A percentile compares a stretch with the other conserved stretches of the same genome.
phyloP scores from a whole-genome alignment of 2,329 filamentous ascomycete genomes.

The Apiospora pterosperma region DNA sequence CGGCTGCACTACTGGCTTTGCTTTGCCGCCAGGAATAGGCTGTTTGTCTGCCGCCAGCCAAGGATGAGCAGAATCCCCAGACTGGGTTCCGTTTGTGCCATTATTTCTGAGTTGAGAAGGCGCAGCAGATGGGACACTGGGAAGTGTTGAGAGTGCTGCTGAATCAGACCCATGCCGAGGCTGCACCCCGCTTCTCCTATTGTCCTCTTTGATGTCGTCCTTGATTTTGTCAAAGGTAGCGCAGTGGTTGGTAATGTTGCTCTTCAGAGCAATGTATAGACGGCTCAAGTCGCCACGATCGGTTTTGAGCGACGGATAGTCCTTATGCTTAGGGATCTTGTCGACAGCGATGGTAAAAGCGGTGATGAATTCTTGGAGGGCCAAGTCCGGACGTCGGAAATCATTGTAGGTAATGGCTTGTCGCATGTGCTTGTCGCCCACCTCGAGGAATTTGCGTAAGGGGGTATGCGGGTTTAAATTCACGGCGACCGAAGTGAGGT shows the following conservation, averaged over 20 bases:
- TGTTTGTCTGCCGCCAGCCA: background rate
- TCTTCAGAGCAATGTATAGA: constrained; percentile 47
- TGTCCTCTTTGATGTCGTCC: constrained; percentile 59
- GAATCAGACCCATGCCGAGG: constrained; percentile 23
- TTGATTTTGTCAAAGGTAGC: constrained; percentile 56
- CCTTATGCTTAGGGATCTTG: constrained; percentile 70
- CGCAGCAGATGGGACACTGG: constrained; percentile 15
- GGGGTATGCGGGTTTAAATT: constrained; percentile 48
- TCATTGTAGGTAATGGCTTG: constrained; percentile 60
- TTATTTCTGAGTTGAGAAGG: constrained; percentile 5
- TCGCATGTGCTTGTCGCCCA: constrained; percentile 50
- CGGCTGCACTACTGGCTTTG: constrained; percentile 53
- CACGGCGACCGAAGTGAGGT: constrained; percentile 43
- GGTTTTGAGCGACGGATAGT: constrained; percentile 63
- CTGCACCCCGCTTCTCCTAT: constrained; percentile 56
- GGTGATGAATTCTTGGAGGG: constrained; percentile 80
- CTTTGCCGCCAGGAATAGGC: constrained; percentile 17
- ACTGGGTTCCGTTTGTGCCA: background rate
- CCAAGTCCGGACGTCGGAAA: constrained; percentile 66
- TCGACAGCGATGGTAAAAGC: constrained; percentile 77
- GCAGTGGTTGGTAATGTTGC: constrained; percentile 45
- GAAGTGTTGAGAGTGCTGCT: constrained; percentile 15
- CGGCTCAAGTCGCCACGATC: constrained; percentile 47
- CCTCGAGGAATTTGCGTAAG: constrained; percentile 50
- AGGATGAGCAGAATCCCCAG: background rate